Base-by-base conservation (phyloP, 768 basidiomycete species). In the Calocybe cyanea region DNA sequence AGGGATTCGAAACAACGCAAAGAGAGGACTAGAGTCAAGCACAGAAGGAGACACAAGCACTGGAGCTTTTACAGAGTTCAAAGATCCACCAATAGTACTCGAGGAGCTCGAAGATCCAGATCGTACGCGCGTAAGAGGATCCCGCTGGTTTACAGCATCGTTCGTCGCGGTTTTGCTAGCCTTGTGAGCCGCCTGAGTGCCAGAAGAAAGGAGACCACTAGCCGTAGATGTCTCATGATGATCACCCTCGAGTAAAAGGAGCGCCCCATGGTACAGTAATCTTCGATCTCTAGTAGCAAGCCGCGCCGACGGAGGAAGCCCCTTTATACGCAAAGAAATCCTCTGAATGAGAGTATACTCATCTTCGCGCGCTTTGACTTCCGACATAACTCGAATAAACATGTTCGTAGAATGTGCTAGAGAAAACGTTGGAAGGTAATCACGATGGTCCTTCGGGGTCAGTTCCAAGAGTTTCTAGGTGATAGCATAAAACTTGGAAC, bases 281-380 rank as follows among this genome's bases (percentile, higher is more conserved):
- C 83, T 69, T n/a, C 93, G 76, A 47, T 88, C 88, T 33, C 91
- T 73, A 21, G 70, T 72, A 1, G 85, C 83, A 1, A 95, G 71
- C 18, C 70, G 75, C 1, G 70, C 64, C 1, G 70, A 58, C 1
- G 73, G 62, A 1, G 81, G 74, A 3, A 88, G 59, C 1, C 85
- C 85, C 18, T 75, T 68, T 49, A 94, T 78, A 0, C 76, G 73
- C 5, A 65, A 60, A 11, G 79, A 66, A 15, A 90, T 71, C 15
- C 72, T 63, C 59, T 86, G 87, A 25, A 89, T 69, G 30, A 79
- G 63, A n/a, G 83, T 81, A 58, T 93, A 90, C 50, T 92, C 89
- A 41, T 92, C 89, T 62, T 94, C 92, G 15, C 89, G 78, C 9
- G 76, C 64, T 58, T 93, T 92, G 51, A 94, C 90, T 56, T 92